These are phyloP conservation scores for Durotheca rogersii DNA, from an alignment of 495 filamentous ascomycete species.

Conservation along the genomic window DNA sequence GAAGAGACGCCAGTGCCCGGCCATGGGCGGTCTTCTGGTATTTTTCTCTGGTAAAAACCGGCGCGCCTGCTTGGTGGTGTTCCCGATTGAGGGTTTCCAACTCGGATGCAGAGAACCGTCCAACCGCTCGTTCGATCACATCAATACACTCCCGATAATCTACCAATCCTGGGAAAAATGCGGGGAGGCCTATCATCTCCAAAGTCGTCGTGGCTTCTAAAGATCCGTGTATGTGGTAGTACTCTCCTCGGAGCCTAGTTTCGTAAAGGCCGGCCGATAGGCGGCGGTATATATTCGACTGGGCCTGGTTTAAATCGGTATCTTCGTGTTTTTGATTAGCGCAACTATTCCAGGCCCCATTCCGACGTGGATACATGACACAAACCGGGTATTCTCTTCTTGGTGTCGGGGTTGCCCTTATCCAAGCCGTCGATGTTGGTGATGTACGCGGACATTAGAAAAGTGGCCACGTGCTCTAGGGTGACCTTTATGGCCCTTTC, in stretches of 20 bases:
- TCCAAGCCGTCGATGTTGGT: slow-evolving; percentile 68
- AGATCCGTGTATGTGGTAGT: slow-evolving; percentile 78
- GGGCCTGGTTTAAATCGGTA: slow-evolving; percentile 68
- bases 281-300: slow-evolving; percentile 70
- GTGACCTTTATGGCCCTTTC: slow-evolving; percentile 56
- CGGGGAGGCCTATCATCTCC: slow-evolving; percentile 69
- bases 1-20: slow-evolving; percentile 40
- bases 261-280: slow-evolving; percentile 75
- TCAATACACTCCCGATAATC: slow-evolving; percentile 67
- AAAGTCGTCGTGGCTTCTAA: slow-evolving; percentile 68
- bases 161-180: slow-evolving; percentile 61
- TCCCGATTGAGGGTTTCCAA: slow-evolving; percentile 65
- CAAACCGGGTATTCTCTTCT: slow-evolving; percentile 63
- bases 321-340: slow-evolving; percentile 49
- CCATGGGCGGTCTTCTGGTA: slow-evolving; percentile 63
- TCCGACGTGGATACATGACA: slow-evolving; percentile 9
- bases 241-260: slow-evolving; percentile 63
- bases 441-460: slow-evolving; percentile 72
- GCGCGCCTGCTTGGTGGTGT: slow-evolving; percentile 65
- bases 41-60: slow-evolving; percentile 63
- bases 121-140: slow-evolving; percentile 65
- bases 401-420: slow-evolving; percentile 61
- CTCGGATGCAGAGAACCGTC: slow-evolving; percentile 60
- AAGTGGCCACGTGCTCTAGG: slow-evolving; percentile 63
- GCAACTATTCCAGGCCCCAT: slow-evolving; percentile 6